Evolutionary conservation across 2,329 filamentous ascomycete species (phyloP), one percentile per base, ranked within the genome.

Genomic region (Verticillium zaregamsianum): DNA sequence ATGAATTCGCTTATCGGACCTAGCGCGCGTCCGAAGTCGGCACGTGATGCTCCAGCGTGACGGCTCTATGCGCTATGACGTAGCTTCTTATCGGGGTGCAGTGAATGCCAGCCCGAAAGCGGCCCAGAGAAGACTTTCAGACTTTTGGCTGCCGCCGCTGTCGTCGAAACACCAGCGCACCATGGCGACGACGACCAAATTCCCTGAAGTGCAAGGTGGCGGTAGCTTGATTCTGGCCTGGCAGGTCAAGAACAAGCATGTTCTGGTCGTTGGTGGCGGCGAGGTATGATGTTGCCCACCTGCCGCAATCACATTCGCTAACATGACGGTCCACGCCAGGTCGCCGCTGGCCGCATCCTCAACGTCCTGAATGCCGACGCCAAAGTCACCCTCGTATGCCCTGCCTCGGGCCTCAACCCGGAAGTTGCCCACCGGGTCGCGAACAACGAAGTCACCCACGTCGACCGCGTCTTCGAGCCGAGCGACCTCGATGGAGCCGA

Each of bases 361-460:
- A 92, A 96, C 77, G 89, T 94, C 64, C 92, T 97, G 77, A 96
- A 97, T 73, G 95, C 95, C 76, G 94, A 98, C 71, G 95, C 94
- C 71, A 86, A 86, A 73, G 91, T 99, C 61, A 94, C 90, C 23
- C 88, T 98, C 65, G 86, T 98, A 32, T 92, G 89, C 65, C 95
- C 95, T 1, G 77, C 85, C 58, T 81, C 87, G 5, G 92, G 94
- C 59, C 85, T 98, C 60, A 96, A 96, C 75, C 85, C 90, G 14
- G 95, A 99, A 78, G 94, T 98, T 52, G 88, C 90, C 59, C 88
- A 91, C 76, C 91, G 95, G 63, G 83, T 97, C 60, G 81, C 87
- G 60, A 82, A 90, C 68, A 82, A 86, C 55, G 90, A 96, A 72
- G 87, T 98, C 63, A 84, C 85, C 39, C 91, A 97, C 76, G 73